Evolutionary conservation across 495 filamentous ascomycete species (phyloP).

Genomic region (Penicillium malachiteum): DNA sequence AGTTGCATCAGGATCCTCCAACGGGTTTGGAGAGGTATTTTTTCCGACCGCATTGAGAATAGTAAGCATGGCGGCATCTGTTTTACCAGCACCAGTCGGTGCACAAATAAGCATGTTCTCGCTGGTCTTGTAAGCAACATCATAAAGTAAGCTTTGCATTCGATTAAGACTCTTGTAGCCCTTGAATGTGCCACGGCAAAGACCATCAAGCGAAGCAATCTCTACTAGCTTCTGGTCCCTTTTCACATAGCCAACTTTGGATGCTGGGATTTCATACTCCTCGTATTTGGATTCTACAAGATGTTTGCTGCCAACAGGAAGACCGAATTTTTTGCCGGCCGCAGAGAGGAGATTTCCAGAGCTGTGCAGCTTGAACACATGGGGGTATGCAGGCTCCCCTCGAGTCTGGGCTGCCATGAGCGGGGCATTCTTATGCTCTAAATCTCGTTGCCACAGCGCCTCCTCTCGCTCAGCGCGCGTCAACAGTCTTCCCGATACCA

Average conservation of each 20-base stretch:
- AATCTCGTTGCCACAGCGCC: constrained; percentile 68
- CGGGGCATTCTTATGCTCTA: constrained; percentile 75
- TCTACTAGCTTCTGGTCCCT: constrained; percentile 69
- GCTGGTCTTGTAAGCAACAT: constrained; percentile 90
- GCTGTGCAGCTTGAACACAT: constrained; percentile 81
- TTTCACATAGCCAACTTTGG: constrained; percentile 70
- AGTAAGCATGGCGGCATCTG: constrained; percentile 95
- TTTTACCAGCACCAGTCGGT: constrained; percentile 97
- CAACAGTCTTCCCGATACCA: constrained; percentile 57
- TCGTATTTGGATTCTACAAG: constrained; percentile 72
- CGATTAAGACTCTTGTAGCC: constrained; percentile 92
- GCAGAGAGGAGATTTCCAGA: constrained; percentile 80
- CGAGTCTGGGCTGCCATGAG: constrained; percentile 62
- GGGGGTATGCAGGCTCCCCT: constrained; percentile 73
- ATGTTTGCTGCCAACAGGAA: constrained; percentile 65
- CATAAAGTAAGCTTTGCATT: constrained; percentile 96
- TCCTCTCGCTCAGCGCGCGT: constrained; percentile 76
- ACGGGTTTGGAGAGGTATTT: constrained; percentile 75
- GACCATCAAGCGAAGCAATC: constrained; percentile 80
- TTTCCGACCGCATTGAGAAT: constrained; percentile 86
- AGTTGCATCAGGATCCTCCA: constrained; percentile 66
- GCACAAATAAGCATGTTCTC: constrained; percentile 99
- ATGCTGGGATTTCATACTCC: constrained; percentile 82
- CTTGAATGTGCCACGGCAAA: constrained; percentile 89
- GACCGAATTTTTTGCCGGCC: constrained; percentile 71